Conservation (phyloP, 2,329 filamentous ascomycete species). For the Ramichloridium luteum region DNA sequence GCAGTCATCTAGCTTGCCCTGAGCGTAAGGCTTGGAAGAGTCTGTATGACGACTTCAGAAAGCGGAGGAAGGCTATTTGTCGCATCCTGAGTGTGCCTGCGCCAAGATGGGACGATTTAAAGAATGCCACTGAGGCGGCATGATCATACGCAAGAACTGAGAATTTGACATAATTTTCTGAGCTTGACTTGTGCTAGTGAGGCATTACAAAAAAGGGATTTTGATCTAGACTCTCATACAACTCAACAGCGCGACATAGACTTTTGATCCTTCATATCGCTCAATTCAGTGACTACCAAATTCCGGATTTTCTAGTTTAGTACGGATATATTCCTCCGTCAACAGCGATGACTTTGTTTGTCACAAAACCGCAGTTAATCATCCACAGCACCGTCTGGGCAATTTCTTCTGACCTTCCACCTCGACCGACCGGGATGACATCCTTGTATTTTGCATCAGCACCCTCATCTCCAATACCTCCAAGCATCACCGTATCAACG, state of each 20-base stretch:
- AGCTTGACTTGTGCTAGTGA: too few relatives aligned
- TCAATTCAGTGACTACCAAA: too few relatives aligned
- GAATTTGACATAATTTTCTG: too few relatives aligned
- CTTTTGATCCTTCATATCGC: too few relatives aligned
- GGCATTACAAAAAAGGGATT: too few relatives aligned
- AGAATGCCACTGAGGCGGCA: slow-evolving; percentile 10
- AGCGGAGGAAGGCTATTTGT: slow-evolving; percentile 30
- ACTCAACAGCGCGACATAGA: too few relatives aligned
- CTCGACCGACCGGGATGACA: slow-evolving; percentile 33
- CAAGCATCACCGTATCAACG: slow-evolving; percentile 32
- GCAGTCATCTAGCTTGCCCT: slow-evolving; percentile 14
- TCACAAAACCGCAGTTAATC: slow-evolving; percentile 35
- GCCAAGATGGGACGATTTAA: slow-evolving; percentile 18
- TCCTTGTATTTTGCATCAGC: slow-evolving; percentile 16
- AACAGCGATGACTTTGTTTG: slow-evolving; percentile 34
- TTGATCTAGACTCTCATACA: too few relatives aligned
- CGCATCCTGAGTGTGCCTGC: slow-evolving; percentile 19
- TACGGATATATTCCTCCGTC: slow-evolving; percentile 29
- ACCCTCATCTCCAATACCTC: slow-evolving; percentile 22
- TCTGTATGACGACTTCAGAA: slow-evolving; percentile 34
- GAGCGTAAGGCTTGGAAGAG: slow-evolving; percentile 34
- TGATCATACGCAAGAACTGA: too few relatives aligned
- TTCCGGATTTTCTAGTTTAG: too few relatives aligned
- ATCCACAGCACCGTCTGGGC: slow-evolving; percentile 38
- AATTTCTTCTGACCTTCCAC: slow-evolving; percentile 35